These are phyloP conservation scores for Phylloporus gajari DNA, from an alignment of 1,284 basidiomycete genomes.

Conservation along the genomic window DNA sequence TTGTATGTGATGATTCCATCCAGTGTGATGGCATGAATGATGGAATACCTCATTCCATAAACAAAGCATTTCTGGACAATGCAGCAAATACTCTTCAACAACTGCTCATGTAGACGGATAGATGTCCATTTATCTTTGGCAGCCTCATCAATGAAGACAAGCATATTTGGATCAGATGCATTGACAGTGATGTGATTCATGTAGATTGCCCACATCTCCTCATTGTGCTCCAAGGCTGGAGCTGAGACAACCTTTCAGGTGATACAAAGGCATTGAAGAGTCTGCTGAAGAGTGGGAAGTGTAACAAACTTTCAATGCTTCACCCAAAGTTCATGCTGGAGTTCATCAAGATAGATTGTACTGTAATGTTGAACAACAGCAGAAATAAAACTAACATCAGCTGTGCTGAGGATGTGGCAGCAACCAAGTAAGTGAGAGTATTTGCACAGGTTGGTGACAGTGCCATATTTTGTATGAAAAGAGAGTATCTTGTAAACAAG, in stretches of 20 bases:
- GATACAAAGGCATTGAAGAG: background rate
- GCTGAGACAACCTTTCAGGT: background rate
- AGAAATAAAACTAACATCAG: background rate
- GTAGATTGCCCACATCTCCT: constrained; percentile 30
- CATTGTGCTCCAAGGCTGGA: constrained; percentile 26
- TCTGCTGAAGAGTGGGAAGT: background rate
- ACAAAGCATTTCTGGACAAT: background rate
- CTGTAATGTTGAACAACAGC: too few relatives aligned
- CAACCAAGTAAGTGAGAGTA: background rate
- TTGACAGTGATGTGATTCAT: constrained; percentile 37
- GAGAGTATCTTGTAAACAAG: background rate
- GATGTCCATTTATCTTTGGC: constrained; percentile 31
- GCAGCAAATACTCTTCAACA: background rate
- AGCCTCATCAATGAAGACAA: constrained; percentile 44
- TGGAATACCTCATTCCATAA: background rate
- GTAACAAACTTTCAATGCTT: background rate
- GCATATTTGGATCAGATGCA: constrained; percentile 17
- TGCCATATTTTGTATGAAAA: background rate
- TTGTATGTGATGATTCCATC: too few relatives aligned
- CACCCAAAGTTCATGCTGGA: background rate
- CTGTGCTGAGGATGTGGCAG: background rate
- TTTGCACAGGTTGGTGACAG: background rate
- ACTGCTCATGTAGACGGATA: constrained; percentile 1
- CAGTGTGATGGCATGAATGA: too few relatives aligned
- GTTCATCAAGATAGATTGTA: too few relatives aligned